Percentiles rank a stretch among this genome's conserved stretches.
These are phyloP conservation scores for Curvularia sp. DNA, from an alignment of 2,329 filamentous ascomycete species.

Conservation along the genomic window DNA sequence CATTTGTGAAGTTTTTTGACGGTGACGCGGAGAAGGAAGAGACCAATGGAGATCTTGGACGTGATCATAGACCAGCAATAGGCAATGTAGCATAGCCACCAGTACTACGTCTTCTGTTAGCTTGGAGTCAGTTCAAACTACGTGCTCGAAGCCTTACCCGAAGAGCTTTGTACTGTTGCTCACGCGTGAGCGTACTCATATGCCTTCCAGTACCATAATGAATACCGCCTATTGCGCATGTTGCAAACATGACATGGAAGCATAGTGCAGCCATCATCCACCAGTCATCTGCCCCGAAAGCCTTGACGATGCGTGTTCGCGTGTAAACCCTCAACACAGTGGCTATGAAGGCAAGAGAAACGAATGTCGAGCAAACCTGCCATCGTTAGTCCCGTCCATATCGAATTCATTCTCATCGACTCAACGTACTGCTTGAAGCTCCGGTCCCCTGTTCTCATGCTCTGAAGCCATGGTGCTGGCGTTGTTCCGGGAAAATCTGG, in stretches of 20 bases:
- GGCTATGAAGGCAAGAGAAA: constrained; percentile 51
- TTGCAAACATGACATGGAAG: constrained; percentile 41
- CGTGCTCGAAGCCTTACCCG: constrained; percentile 27
- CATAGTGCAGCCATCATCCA: constrained; percentile 43
- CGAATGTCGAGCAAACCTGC: constrained; percentile 48
- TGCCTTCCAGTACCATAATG: constrained; percentile 46
- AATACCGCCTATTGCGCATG: constrained; percentile 41
- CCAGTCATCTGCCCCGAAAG: constrained; percentile 48
- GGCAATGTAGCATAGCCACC: constrained; percentile 48
- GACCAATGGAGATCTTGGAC: constrained; percentile 44
- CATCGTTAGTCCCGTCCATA: constrained; percentile 14
- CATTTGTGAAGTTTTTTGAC: constrained; percentile 38
- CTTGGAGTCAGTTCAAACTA: not conserved
- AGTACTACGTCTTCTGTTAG: constrained; percentile 34
- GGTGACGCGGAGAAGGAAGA: constrained; percentile 48
- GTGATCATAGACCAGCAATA: constrained; percentile 45
- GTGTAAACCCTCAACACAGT: constrained; percentile 53
- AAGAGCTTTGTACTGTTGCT: constrained; percentile 38
- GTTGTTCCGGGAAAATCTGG: constrained; percentile 18
- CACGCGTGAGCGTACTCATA: constrained; percentile 32
- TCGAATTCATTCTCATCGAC: not conserved
- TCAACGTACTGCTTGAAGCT: constrained; percentile 41
- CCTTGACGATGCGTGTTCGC: constrained; percentile 51
- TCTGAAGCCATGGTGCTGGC: constrained; percentile 30
- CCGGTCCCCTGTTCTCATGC: constrained; percentile 39